Evolutionary conservation across 2,329 filamentous ascomycete species (phyloP).

Genomic region (Fusarium marasasianum): DNA sequence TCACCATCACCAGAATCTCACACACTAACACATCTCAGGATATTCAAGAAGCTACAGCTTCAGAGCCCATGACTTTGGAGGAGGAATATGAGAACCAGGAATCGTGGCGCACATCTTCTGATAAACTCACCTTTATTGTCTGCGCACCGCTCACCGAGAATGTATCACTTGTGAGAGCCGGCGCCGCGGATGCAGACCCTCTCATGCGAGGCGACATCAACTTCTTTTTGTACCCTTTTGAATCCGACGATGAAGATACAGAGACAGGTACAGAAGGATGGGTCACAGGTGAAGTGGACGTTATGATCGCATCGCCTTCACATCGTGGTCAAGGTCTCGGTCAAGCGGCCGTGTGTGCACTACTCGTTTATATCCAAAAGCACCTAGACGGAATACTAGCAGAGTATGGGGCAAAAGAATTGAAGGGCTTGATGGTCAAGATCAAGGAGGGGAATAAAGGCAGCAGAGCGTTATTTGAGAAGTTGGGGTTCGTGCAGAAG

Average conservation of each 20-base stretch:
- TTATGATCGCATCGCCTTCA: constrained; percentile 78
- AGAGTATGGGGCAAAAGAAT: constrained; percentile 48
- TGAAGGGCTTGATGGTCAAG: constrained; percentile 61
- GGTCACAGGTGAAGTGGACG: constrained; percentile 78
- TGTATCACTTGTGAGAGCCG: constrained; percentile 41
- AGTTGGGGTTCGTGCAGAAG: constrained; percentile 61
- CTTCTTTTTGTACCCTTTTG: constrained; percentile 75
- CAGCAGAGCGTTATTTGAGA: constrained; percentile 62
- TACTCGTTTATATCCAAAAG: constrained; percentile 73
- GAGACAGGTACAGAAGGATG: constrained; percentile 17
- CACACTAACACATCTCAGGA: constrained; percentile 55
- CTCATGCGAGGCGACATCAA: constrained; percentile 81
- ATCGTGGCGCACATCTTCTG: constrained; percentile 82
- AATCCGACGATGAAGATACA: constrained; percentile 58
- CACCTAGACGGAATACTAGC: constrained; percentile 64
- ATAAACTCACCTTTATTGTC: constrained; percentile 93
- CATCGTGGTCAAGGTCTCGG: constrained; percentile 73
- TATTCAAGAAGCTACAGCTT: constrained; percentile 86
- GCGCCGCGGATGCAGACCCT: constrained; percentile 61
- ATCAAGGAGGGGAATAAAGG: constrained; percentile 65
- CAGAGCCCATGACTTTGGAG: constrained; percentile 79
- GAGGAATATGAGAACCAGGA: constrained; percentile 91
- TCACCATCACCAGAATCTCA: neutral
- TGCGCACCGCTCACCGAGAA: constrained; percentile 61
- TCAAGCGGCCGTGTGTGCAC: constrained; percentile 68